These are phyloP conservation scores for Rhizophora apiculata DNA, from an alignment of 345 rosid genomes.

Conservation along the genomic window DNA sequence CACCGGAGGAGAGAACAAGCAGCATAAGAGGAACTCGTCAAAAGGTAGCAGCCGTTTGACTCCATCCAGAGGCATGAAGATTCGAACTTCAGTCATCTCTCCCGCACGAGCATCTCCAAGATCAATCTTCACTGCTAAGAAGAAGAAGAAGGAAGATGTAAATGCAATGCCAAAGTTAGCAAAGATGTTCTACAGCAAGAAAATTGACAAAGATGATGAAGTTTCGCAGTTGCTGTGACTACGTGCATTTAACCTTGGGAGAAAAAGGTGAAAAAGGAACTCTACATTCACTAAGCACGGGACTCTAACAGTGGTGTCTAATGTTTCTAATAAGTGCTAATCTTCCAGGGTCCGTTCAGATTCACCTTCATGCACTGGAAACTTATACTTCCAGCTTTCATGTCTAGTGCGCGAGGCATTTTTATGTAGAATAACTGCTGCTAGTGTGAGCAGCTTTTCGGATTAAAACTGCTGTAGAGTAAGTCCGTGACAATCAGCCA, in stretches of 20 bases:
- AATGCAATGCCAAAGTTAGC: conserved; percentile 37
- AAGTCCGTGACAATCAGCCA: too few species aligned
- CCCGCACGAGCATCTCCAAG: conserved; percentile 32
- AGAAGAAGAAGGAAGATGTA: conserved; percentile 37
- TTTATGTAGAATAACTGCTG: neutral
- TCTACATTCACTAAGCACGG: too few species aligned
- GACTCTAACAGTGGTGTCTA: neutral
- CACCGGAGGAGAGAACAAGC: conserved; percentile 23
- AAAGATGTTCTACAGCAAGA: neutral
- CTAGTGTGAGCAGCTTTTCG: neutral
- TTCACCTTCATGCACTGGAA: conserved; percentile 1
- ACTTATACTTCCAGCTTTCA: neutral
- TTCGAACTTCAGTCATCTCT: conserved; percentile 45
- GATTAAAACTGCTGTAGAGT: neutral
- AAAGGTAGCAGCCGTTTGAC: conserved; percentile 35
- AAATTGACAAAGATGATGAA: neutral
- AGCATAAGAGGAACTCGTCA: conserved; percentile 35
- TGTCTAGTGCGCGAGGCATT: conserved; percentile 2
- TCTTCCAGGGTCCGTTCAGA: conserved; percentile 1
- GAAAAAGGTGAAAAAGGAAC: neutral
- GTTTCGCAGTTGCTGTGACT: neutral
- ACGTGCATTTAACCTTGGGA: neutral
- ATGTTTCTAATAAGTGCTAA: conserved; percentile 5
- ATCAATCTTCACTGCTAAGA: conserved; percentile 39
- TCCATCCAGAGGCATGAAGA: conserved; percentile 40